Base-by-base conservation (phyloP, 495 filamentous ascomycete species). In the Talaromyces nanjingensis region DNA sequence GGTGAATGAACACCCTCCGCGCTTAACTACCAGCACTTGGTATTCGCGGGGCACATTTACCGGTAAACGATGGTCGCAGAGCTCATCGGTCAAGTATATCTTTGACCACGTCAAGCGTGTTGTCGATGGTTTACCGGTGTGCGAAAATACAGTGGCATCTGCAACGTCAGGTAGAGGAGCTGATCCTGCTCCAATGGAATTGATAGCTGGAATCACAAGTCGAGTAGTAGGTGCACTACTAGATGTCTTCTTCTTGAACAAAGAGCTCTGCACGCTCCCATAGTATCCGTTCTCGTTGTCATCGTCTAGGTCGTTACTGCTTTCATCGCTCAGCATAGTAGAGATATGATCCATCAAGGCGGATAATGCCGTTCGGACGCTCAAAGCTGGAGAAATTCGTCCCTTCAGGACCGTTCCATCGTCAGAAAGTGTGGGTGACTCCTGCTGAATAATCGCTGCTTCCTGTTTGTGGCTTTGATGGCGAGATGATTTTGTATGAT, bases 1-100 rank as follows among this genome's bases (percentile, higher is more conserved):
- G 6, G 82, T 84, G 74, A 98, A 98, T 45, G 80, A 89, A 76
- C 94, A 98, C 3, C 85, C 87, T 20, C 94, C 94, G 22, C 94
- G 88, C 34, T 85, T 87, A 64, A 98, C 82, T 27, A 97, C 83
- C 63, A 98, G 84, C 16, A 97, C 79, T 65, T 96, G 86, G 73
- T 96, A 81, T n/a, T 76, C 78, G 14, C 84, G 84, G 0, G 84
- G 80, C 3, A 87, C 79, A 1, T 81, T 74, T 14, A 83, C 78
- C 0, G 87, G 84, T 0, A 96, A 79, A 18, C 80, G 82, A 16
- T 77, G 74, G 47, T 83, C 68, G 74, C 93, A 97, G 61, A 87
- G 81, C 16, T 87, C 81, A 63, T 79, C 87, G 22, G 89, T 85
- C 64, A 91, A 82, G 76, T 89, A 92, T 64, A 96, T 78, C 8